Conservation (phyloP, 192 early-diverging fungal species). For the Rhizoclosmatium globosum region DNA sequence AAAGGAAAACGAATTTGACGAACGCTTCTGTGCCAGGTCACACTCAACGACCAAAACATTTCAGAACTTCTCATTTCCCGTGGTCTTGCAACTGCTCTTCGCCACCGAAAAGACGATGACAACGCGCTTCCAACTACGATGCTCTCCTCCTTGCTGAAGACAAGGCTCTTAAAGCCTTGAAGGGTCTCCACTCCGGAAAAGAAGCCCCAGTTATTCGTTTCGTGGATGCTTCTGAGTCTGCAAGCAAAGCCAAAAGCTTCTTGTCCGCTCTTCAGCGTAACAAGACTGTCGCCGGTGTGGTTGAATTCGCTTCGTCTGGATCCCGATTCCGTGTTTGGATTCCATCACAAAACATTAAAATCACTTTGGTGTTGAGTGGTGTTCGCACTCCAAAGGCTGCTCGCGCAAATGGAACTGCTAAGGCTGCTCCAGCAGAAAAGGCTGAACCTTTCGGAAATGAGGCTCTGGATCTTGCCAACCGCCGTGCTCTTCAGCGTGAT, state of each 20-base stretch:
- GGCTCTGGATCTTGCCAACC: constrained; percentile 73
- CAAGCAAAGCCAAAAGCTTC: constrained; percentile 85
- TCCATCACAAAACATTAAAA: constrained; percentile 83
- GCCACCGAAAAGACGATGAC: constrained; percentile 85
- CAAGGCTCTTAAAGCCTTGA: constrained; percentile 71
- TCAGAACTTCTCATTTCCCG: constrained; percentile 56
- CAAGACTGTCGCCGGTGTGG: constrained; percentile 78
- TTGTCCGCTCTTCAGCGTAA: constrained; percentile 83
- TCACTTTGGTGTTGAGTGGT: constrained; percentile 87
- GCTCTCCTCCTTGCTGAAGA: constrained; percentile 83
- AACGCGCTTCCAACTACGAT: constrained; percentile 89
- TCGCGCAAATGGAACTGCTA: constrained; percentile 43
- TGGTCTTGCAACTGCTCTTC: constrained; percentile 80
- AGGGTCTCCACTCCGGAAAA: constrained; percentile 89
- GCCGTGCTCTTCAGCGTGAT: constrained; percentile 85
- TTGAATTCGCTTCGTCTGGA: constrained; percentile 86
- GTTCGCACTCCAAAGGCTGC: constrained; percentile 86
- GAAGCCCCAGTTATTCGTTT: constrained; percentile 76
- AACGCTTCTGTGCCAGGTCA: constrained; percentile 90
- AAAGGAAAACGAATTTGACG: constrained; percentile 85
- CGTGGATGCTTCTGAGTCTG: constrained; percentile 85
- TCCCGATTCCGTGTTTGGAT: constrained; percentile 84
- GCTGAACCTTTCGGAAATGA: constrained; percentile 89
- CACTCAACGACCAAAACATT: constrained; percentile 63
- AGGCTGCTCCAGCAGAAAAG: constrained; percentile 61